Base-by-base conservation (phyloP, 352 stramenopile species). In the Globisporangium nagaii region DNA sequence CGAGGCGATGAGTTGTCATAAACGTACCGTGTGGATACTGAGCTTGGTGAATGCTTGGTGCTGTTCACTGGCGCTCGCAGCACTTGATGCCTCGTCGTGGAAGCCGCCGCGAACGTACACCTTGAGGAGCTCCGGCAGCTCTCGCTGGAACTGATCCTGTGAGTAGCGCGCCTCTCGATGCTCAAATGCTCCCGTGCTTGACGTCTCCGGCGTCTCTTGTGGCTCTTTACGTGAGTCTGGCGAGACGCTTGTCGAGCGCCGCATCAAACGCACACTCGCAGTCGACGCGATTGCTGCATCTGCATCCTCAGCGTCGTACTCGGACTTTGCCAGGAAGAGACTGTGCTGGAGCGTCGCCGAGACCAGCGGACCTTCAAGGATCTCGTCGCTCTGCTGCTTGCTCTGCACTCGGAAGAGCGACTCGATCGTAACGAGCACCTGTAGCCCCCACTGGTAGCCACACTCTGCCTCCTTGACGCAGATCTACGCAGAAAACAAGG, bases 271-370 rank as follows among this genome's bases (percentile, higher is more conserved):
- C 6, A 58, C 40, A 37, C 27, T 36, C 8, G 41, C 52, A 4
- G 31, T 44, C 9, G 41, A 27, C 7, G 11, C 24, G 44, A 60
- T 25, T 32, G 36, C 5, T 12, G 30, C 34, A 2, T 62, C 44
- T 2, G 63, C 50, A 7, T 22, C n/a, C 1, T 19, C 1, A 24
- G 24, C n/a, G 3, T 28, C 24, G 28, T 83, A 83, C 13, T 55
- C 9, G 2, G 40, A 32, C 53, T 80, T 84, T 13, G 68, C 54
- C 2, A 84, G 50, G 46, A 77, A 84, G 8, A 75, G 6, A 8
- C 13, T 48, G 25, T 43, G 62, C 0, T 50, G 52, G 12, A 63
- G 48, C 12, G 53, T 60, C 9, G 49, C 43, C 3, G 39, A 45
- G 0, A 65, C 36, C 13, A 45, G 17, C 1, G 42, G 43, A 3